These are phyloP conservation scores for Suhomyces emberorum DNA, from an alignment of 805 yeast genomes.

Conservation along the genomic window DNA sequence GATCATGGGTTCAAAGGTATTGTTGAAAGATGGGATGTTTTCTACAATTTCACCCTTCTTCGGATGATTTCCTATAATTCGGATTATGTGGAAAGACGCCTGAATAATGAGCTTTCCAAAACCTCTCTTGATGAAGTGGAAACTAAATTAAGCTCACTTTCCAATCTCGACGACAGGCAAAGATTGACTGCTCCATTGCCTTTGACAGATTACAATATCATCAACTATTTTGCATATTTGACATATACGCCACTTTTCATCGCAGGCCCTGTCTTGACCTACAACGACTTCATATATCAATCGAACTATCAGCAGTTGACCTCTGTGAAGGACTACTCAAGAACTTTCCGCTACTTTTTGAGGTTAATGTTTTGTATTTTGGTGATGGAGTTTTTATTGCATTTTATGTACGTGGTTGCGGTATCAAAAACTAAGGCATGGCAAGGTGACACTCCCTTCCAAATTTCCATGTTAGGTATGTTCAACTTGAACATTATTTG, in stretches of 20 bases:
- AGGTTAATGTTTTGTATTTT: conserved; percentile 71
- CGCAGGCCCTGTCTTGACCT: conserved; percentile 93
- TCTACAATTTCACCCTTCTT: conserved; percentile 83
- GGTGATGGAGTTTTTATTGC: conserved; percentile 86
- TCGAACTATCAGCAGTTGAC: conserved; percentile 50
- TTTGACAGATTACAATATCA: conserved; percentile 54
- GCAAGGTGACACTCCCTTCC: conserved; percentile 86
- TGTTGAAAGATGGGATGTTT: conserved; percentile 92
- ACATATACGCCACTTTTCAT: conserved; percentile 86
- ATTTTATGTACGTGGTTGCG: conserved; percentile 89
- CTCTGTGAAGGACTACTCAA: conserved; percentile 49
- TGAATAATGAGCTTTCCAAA: neutral
- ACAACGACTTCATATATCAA: conserved; percentile 87
- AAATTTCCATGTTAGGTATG: conserved; percentile 90
- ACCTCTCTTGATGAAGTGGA: conserved; percentile 3
- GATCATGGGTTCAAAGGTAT: conserved; percentile 70
- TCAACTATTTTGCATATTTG: conserved; percentile 71
- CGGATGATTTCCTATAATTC: conserved; percentile 80
- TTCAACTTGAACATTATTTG: conserved; percentile 89
- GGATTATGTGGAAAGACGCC: conserved; percentile 57
- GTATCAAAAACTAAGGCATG: conserved; percentile 87
- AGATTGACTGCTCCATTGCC: conserved; percentile 65
- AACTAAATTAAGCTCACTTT: conserved; percentile 3
- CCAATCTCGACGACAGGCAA: conserved; percentile 52
- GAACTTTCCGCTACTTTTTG: conserved; percentile 58